These are phyloP conservation scores for Puccinia triticina DNA, from an alignment of 1,284 basidiomycete genomes.

Conservation along the genomic window DNA sequence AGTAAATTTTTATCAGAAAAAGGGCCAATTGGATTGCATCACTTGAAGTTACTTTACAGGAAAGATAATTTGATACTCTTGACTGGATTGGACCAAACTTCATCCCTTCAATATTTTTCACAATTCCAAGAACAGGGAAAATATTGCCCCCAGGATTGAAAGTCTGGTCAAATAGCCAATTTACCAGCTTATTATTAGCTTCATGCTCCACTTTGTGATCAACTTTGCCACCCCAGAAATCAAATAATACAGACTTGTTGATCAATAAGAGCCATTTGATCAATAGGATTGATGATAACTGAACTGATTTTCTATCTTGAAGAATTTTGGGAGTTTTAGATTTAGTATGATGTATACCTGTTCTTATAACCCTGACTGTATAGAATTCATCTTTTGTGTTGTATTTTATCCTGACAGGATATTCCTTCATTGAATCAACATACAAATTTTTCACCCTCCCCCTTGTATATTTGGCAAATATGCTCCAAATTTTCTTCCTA, in stretches of 20 bases:
- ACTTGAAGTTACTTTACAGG: background rate
- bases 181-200: background rate
- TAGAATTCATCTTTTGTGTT: background rate
- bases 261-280: background rate
- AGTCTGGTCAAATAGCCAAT: conserved; percentile 1
- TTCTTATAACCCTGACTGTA: background rate
- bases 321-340: background rate
- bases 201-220: background rate
- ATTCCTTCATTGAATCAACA: too few relatives aligned
- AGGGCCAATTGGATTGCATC: background rate
- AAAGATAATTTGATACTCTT: background rate
- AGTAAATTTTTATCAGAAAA: background rate
- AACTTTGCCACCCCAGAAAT: background rate
- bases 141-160: background rate
- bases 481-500: too few relatives aligned
- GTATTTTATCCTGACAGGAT: too few relatives aligned
- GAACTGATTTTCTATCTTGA: background rate
- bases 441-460: too few relatives aligned
- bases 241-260: background rate
- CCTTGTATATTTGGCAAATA: too few relatives aligned
- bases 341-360: background rate
- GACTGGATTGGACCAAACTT: background rate
- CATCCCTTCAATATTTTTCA: background rate
- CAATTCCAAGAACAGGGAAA: background rate
- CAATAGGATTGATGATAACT: background rate